Base-by-base conservation (phyloP, 1,284 basidiomycete species). In the Mycena citricolor region DNA sequence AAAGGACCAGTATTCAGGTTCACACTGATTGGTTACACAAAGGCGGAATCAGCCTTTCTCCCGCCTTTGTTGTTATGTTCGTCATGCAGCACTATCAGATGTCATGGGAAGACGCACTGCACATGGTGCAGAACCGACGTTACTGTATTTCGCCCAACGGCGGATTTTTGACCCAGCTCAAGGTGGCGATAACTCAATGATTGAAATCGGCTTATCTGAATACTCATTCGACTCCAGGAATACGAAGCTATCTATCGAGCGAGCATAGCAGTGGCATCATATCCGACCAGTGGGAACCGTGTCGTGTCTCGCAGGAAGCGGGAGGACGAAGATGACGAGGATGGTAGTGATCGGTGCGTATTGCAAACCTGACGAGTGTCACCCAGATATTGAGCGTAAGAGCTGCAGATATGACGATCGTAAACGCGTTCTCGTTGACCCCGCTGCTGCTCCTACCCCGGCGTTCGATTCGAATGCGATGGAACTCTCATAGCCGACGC, bases 121-220 rank as follows among this genome's bases (percentile, higher is more conserved):
- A 87, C 50, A 72, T 86, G 58, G 90, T 94, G 6, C 91, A 94
- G 67, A 91, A 91, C 55, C 79, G 89, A 52, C 77, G 92, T 33
- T 94, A 94, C 58, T 94, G 91, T 63, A 92, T 94, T 55, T 88
- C 86, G 5, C 90, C 90, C 8, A 91, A 90, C 56, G 84, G 86
- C 23, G 86, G 91, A 19, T 94, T 94, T 65, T 64, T 90, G 52
- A 85, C 83, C 5, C 91, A 94, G 62, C 83, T 94, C 56, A 92
- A 92, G 74, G 90, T 85, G 47, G 36, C 10, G 36, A 8, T 38
- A 13, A n/a, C n/a, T n/a, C n/a, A n/a, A n/a, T n/a, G n/a, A 11
- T 38, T 7, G 11, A 16, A 8, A 11, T 10, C 22, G 13, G 19
- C 11, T 21, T 16, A 13, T 22, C 36, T 41, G 17, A 26, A 8